phyloP scores from a whole-genome alignment of 2,329 filamentous ascomycete genomes.

The Pseudogymnoascus sp. region DNA sequence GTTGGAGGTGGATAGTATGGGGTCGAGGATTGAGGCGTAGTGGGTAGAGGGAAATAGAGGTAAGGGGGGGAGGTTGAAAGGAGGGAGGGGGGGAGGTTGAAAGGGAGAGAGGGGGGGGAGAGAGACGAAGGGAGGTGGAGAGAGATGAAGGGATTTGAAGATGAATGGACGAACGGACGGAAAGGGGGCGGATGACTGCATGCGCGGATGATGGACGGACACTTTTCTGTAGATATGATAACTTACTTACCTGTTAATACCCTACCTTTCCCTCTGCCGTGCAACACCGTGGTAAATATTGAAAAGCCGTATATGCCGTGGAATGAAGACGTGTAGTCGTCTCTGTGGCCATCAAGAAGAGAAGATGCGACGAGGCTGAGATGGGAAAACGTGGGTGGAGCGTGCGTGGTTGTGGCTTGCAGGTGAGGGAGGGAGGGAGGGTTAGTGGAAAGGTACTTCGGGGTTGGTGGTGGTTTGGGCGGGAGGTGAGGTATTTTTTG shows the following conservation, averaged over 20 bases:
- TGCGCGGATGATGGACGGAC: not conserved
- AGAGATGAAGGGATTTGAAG: constrained; percentile 31
- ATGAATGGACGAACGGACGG: not conserved
- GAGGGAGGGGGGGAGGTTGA: constrained; percentile 43
- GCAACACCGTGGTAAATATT: not conserved
- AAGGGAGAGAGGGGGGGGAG: constrained; percentile 50
- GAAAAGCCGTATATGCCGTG: not conserved
- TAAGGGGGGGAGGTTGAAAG: constrained; percentile 51
- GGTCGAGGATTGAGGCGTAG: not conserved
- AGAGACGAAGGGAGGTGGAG: constrained; percentile 50
- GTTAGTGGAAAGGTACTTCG: not conserved
- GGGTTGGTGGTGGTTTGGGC: not conserved
- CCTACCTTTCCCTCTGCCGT: not conserved
- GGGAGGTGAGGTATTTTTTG: not conserved
- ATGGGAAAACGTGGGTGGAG: not conserved
- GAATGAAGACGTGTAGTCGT: not conserved
- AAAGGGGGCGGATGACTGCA: not conserved
- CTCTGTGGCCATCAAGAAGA: not conserved
- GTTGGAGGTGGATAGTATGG: constrained; percentile 52
- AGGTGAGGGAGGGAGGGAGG: not conserved
- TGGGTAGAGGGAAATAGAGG: constrained; percentile 29
- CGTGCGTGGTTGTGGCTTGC: not conserved
- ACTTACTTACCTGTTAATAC: constrained; percentile 2
- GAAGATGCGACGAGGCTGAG: not conserved
- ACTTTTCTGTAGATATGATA: not conserved